phyloP scores from a whole-genome alignment of 192 early-diverging fungal genomes.

The Podila epigama region DNA sequence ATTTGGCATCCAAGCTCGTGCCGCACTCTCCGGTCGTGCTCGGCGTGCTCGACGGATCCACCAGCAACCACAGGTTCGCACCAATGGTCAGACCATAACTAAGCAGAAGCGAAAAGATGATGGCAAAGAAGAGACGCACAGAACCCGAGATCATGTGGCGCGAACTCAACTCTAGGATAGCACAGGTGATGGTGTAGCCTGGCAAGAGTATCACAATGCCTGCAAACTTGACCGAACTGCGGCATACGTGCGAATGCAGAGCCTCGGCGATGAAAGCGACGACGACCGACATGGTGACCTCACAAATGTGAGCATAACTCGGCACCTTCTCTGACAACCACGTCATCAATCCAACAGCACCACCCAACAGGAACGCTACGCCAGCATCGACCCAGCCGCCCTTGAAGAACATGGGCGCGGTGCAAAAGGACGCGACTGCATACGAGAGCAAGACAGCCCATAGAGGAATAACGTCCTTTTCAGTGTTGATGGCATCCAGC shows the following conservation, averaged over 20 bases:
- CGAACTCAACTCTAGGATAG: constrained; percentile 90
- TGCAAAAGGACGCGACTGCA: constrained; percentile 63
- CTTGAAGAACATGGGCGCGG: constrained; percentile 71
- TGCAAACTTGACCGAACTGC: constrained; percentile 57
- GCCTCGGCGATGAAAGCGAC: constrained; percentile 60
- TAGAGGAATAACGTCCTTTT: constrained; percentile 65
- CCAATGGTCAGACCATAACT: constrained; percentile 81
- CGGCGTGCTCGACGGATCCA: constrained; percentile 47
- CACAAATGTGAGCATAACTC: constrained; percentile 58
- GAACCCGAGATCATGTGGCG: constrained; percentile 90
- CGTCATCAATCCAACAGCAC: constrained; percentile 52
- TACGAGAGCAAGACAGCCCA: constrained; percentile 67
- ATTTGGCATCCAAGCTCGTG: constrained; percentile 33
- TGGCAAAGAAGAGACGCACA: constrained; percentile 82
- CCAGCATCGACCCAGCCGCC: constrained; percentile 73
- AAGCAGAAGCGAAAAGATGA: constrained; percentile 80
- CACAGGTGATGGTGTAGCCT: constrained; percentile 82
- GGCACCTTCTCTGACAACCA: constrained; percentile 69
- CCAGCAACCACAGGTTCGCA: constrained; percentile 56
- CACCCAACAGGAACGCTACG: constrained; percentile 63
- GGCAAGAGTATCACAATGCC: constrained; percentile 74
- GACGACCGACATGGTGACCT: constrained; percentile 58
- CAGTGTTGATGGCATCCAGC: constrained; percentile 64
- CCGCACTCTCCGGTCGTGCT: constrained; percentile 14
- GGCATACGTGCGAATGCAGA: constrained; percentile 65